phyloP scores from a whole-genome alignment of 2,329 filamentous ascomycete species.

The Aureobasidium sp. region DNA sequence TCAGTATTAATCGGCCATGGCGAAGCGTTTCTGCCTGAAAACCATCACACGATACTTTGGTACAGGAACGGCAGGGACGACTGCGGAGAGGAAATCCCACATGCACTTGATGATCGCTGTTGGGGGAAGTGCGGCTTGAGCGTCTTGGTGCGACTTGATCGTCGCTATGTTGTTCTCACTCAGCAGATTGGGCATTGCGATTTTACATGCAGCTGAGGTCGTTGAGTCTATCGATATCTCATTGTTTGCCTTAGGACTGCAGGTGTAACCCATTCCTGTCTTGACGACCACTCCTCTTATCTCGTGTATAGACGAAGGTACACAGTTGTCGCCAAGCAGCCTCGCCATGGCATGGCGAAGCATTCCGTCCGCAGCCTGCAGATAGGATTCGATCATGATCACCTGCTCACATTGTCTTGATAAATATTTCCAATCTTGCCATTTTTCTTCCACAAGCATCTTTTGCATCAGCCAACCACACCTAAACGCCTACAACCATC shows the following conservation, averaged over 20 bases:
- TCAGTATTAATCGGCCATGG: not conserved
- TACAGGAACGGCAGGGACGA: not conserved
- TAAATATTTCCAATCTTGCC: too few species aligned
- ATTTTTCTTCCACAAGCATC: not conserved
- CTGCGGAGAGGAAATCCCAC: not conserved
- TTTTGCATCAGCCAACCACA: not conserved
- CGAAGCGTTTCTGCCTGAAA: not conserved
- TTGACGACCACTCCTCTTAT: not conserved
- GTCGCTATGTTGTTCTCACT: not conserved
- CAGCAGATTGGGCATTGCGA: not conserved
- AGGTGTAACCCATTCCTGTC: not conserved
- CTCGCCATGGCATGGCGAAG: not conserved
- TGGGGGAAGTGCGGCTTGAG: not conserved
- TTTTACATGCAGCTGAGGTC: not conserved
- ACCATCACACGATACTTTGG: not conserved
- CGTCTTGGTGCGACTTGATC: not conserved
- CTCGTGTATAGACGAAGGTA: not conserved
- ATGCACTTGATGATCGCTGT: not conserved
- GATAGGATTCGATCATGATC: not conserved
- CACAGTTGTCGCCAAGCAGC: not conserved
- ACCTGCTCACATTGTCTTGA: not conserved
- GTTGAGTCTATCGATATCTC: not conserved
- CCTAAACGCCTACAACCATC: not conserved
- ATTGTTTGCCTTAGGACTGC: not conserved
- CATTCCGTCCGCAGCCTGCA: not conserved